Evolutionary conservation across 2,329 filamentous ascomycete genomes (phyloP), one percentile per base, ranked within the genome.

Genomic region (Neoarthrinium moseri): DNA sequence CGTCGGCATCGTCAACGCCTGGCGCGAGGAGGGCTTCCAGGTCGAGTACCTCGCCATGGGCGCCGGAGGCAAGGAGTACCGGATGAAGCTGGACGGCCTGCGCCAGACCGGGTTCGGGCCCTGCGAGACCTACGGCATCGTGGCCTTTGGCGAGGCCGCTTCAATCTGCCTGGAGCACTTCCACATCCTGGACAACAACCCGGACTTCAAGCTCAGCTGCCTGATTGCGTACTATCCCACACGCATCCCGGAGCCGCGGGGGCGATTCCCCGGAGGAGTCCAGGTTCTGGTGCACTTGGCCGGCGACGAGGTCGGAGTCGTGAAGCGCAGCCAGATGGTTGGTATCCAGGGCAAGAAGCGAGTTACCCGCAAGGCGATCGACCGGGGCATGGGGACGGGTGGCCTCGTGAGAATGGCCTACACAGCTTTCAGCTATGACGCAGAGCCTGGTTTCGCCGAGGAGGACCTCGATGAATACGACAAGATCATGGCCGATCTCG

Each of bases 361-460:
- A 2, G 60, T 64, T 6, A 61, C 48, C 0, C 61, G 55, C 22
- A 60, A 59, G 23, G 65, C 54, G 1, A 61, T 73, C 3, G 61
- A 65, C 15, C 53, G 56, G 0, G 70, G 70, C 4, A 49, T 65
- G 0, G 71, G 72, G 1, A 56, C 62, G 0, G 71, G 71, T 0
- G 64, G 66, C 4, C 59, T 55, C 5, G 48, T 69, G 29, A 52
- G 59, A 8, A 54, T 68, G 1, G 68, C 62, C 0, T 74, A 70
- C 34, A 64, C 64, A 0, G 63, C 63, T 15, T 74, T 73, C 34
- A 61, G 64, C 1, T 74, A 74, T 40, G 50, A 67, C 7, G 69
- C 78, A 66, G 68, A 80, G 41, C 67, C 80, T 0, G 87, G 87
- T 0, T 91, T 91, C 51, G 87, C 87, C 0, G 86, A 91, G 63